Conservation (phyloP, 1,284 basidiomycete genomes). For the Afroboletus lepidellus region DNA sequence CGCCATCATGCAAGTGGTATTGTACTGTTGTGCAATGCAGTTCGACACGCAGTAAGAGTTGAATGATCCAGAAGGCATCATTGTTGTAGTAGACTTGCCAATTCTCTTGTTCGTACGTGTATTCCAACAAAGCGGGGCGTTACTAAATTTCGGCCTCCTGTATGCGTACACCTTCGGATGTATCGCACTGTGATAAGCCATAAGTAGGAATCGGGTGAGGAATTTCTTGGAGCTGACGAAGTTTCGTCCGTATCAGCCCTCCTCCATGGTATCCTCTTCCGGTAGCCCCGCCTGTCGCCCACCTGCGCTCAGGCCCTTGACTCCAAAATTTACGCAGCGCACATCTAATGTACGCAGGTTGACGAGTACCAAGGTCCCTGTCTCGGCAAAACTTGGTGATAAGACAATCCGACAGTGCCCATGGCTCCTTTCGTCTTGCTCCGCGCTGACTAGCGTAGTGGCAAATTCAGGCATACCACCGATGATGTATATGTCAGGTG, state of each 20-base stretch:
- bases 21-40: too few species aligned
- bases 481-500: slow-evolving; percentile 90
- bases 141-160: too few species aligned
- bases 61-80: not conserved
- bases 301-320: slow-evolving; percentile 26
- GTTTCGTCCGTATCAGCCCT: slow-evolving; percentile 16
- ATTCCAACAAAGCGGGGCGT: not conserved
- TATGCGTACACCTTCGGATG: too few species aligned
- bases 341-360: slow-evolving; percentile 55
- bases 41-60: not conserved
- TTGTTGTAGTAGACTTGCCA: not conserved
- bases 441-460: slow-evolving; percentile 59
- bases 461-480: slow-evolving; percentile 88
- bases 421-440: slow-evolving; percentile 31
- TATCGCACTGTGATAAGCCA: too few species aligned
- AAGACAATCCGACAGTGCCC: slow-evolving; percentile 75
- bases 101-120: not conserved
- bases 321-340: slow-evolving; percentile 36
- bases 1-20: too few species aligned
- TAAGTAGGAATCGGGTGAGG: too few species aligned
- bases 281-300: slow-evolving; percentile 10
- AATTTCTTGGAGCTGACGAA: not conserved
- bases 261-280: slow-evolving; percentile 24
- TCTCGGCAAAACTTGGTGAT: slow-evolving; percentile 79
- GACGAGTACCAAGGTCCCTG: slow-evolving; percentile 57